Evolutionary conservation across 352 stramenopile genomes (phyloP).

Genomic region (Blastocystis sp.): DNA sequence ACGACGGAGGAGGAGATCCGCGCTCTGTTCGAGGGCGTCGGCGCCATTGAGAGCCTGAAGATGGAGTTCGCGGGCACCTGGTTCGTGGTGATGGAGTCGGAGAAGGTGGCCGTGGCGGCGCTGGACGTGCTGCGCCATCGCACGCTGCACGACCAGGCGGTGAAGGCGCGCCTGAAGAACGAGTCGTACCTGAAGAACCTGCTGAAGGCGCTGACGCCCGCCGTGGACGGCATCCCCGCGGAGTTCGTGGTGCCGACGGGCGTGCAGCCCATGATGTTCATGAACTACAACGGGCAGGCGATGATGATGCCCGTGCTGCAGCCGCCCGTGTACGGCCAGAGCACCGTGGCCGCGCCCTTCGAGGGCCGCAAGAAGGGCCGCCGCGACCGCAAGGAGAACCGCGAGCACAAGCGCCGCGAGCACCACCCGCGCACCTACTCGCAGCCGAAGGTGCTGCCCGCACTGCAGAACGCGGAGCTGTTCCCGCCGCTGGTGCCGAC

Average conservation of each 20-base stretch:
- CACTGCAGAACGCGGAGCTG: conserved; percentile 5
- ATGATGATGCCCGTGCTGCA: conserved; percentile 23
- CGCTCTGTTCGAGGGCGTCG: not conserved
- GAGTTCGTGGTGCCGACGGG: conserved; percentile 10
- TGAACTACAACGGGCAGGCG: conserved; percentile 4
- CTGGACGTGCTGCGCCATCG: not conserved
- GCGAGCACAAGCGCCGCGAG: not conserved
- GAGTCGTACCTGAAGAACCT: conserved; percentile 55
- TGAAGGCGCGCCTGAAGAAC: conserved; percentile 63
- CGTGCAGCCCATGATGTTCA: conserved; percentile 19
- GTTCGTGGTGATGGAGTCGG: conserved; percentile 6
- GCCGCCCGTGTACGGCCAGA: not conserved
- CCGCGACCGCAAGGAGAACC: not conserved
- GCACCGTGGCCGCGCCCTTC: not conserved
- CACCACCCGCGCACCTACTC: not conserved
- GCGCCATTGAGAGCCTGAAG: conserved; percentile 29
- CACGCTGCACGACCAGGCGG: not conserved
- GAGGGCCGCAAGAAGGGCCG: not conserved
- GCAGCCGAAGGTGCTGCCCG: conserved; percentile 18
- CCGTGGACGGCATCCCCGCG: conserved; percentile 8
- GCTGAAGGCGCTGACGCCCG: conserved; percentile 23
- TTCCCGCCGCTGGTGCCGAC: conserved; percentile 62
- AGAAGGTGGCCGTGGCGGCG: not conserved
- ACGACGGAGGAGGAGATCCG: not conserved
- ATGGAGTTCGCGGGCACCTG: not conserved